phyloP scores from a whole-genome alignment of 768 basidiomycete genomes.

The Tephrocybe sp. region DNA sequence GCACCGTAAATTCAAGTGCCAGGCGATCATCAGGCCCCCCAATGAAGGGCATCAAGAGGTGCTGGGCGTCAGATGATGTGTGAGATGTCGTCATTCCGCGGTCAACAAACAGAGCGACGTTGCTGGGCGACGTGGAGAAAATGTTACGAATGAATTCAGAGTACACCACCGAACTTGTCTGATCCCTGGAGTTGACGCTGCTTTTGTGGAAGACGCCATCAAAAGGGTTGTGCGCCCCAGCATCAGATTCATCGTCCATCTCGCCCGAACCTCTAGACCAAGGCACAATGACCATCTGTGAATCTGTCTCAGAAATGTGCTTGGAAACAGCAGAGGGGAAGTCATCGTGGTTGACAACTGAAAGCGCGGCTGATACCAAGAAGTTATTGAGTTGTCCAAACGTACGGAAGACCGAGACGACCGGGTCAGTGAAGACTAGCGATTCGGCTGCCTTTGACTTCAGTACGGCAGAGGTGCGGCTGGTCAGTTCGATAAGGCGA shows the following conservation, averaged over 20 bases:
- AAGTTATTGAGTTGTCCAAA: slow-evolving; percentile 73
- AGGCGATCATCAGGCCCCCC: slow-evolving; percentile 93
- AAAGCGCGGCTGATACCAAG: slow-evolving; percentile 64
- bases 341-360: slow-evolving; percentile 71
- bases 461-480: slow-evolving; percentile 84
- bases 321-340: slow-evolving; percentile 65
- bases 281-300: slow-evolving; percentile 80
- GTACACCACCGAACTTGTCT: slow-evolving; percentile 55
- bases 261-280: slow-evolving; percentile 59
- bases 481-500: slow-evolving; percentile 88
- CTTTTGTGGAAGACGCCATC: slow-evolving; percentile 69
- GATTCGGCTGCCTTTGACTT: slow-evolving; percentile 73
- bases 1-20: slow-evolving; percentile 77
- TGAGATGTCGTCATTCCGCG: slow-evolving; percentile 43
- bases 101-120: slow-evolving; percentile 88
- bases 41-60: slow-evolving; percentile 86
- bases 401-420: slow-evolving; percentile 72
- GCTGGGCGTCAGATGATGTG: slow-evolving; percentile 36
- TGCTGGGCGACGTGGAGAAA: slow-evolving; percentile 65
- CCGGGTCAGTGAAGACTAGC: slow-evolving; percentile 65
- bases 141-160: slow-evolving; percentile 85
- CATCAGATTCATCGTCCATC: slow-evolving; percentile 21
- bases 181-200: slow-evolving; percentile 38
- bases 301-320: slow-evolving; percentile 51
- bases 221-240: slow-evolving; percentile 57